phyloP scores from a whole-genome alignment of 106 monocot species.

The Amphibolis antarctica region DNA sequence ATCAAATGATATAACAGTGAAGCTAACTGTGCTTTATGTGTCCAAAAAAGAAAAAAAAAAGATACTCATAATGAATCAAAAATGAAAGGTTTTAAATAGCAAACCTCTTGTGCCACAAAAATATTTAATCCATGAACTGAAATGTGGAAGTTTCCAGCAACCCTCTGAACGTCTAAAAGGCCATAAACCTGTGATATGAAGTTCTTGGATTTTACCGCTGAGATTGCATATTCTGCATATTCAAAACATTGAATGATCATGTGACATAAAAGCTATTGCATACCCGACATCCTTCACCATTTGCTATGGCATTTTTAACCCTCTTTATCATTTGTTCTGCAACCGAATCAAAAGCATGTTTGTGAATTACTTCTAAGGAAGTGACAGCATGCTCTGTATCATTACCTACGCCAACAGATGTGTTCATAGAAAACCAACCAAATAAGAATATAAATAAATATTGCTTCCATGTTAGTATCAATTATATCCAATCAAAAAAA shows the following conservation, averaged over 20 bases:
- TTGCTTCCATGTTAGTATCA: neutral
- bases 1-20: too few relatives aligned
- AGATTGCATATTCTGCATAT: slow-evolving; percentile 1
- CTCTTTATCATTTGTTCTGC: slow-evolving; percentile 73
- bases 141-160: slow-evolving; percentile 96
- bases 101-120: slow-evolving; percentile 90
- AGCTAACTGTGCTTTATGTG: too few relatives aligned
- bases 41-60: neutral
- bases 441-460: neutral
- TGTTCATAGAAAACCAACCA: neutral
- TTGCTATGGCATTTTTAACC: slow-evolving; percentile 60
- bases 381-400: slow-evolving; percentile 41
- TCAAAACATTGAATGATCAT: neutral
- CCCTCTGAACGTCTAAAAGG: slow-evolving; percentile 89
- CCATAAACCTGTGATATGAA: slow-evolving; percentile 66
- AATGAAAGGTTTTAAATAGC: slow-evolving; percentile 1
- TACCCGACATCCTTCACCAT: slow-evolving; percentile 93
- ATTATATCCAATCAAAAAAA: neutral
- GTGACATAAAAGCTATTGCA: slow-evolving; percentile 1
- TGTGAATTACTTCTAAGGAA: slow-evolving; percentile 29
- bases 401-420: slow-evolving; percentile 33
- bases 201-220: neutral
- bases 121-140: slow-evolving; percentile 90
- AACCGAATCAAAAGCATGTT: slow-evolving; percentile 41
- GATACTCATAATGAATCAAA: neutral